phyloP scores from a whole-genome alignment of 2,329 filamentous ascomycete genomes.

The Neonectria punicea region DNA sequence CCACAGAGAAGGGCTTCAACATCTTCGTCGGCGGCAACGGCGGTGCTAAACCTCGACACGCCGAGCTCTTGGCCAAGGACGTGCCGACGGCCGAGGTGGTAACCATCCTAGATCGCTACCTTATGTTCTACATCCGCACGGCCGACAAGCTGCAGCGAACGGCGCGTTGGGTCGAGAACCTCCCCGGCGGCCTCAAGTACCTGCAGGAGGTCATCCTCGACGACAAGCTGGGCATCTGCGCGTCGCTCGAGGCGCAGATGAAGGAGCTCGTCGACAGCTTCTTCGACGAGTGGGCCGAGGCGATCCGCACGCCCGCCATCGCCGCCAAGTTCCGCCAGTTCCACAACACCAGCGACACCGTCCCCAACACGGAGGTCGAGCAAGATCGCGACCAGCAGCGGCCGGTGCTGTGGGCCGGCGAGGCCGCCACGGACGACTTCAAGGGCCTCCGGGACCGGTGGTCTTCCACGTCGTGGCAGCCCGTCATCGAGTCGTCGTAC shows the following conservation, averaged over 20 bases:
- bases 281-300: constrained; percentile 94
- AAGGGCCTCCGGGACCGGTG: constrained; percentile 71
- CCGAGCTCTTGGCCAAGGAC: constrained; percentile 86
- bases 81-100: constrained; percentile 85
- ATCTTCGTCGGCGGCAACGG: constrained; percentile 92
- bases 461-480: constrained; percentile 76
- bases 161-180: constrained; percentile 84
- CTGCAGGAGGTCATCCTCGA: constrained; percentile 84
- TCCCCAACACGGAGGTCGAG: constrained; percentile 76
- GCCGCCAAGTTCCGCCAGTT: constrained; percentile 83
- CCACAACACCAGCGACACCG: constrained; percentile 79
- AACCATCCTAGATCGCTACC: constrained; percentile 85
- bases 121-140: constrained; percentile 94
- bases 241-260: constrained; percentile 89
- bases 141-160: constrained; percentile 91
- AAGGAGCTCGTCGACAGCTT: constrained; percentile 82
- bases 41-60: constrained; percentile 84
- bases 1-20: constrained; percentile 93
- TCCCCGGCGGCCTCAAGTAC: constrained; percentile 86
- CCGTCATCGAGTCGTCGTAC: constrained; percentile 75
- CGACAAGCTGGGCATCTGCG: constrained; percentile 87
- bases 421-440: constrained; percentile 77
- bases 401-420: constrained; percentile 81
- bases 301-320: constrained; percentile 74
- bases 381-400: constrained; percentile 77